Evolutionary conservation across 148 eudicot genomes (phyloP), one percentile per base, ranked within the genome.

Genomic region (Cornus controversa): DNA sequence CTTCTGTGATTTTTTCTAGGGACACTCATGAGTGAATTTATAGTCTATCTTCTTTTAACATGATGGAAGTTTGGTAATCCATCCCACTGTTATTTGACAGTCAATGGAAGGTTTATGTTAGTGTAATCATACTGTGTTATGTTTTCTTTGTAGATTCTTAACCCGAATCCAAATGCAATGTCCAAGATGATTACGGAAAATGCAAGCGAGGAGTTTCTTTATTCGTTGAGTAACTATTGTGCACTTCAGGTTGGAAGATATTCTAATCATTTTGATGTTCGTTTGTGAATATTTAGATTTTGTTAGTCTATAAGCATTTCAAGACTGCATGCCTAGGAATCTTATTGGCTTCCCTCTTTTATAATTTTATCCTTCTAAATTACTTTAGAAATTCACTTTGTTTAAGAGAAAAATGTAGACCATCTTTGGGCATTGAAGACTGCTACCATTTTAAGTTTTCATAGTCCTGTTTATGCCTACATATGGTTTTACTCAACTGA

Each of bases 121-220:
- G 2, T 37, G 53, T 37, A 22, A n/a, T 67, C 2, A 36, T 10
- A 67, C 26, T 29, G 66, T 50, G 7, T 7, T 50, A 60, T 40
- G 69, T 53, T 72, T 79, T 8, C 25, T 67, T 34, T 83, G 67
- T 93, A 96, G 99, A 96, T 96, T 85, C 94, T 96, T 71, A 96
- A 96, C 76, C 99, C 98, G 57, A 96, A 96, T 85, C 99, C 99
- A 71, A 98, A 96, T 87, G 98, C 99, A 81, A 96, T 96, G 99
- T 89, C 94, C 76, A 96, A 90, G 89, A 83, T 96, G 89, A 92
- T 96, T 67, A 93, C 98, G 5, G 99, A 96, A 87, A 91, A 93
- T 86, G 99, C 99, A 13, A 96, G 99, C 53, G 99, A 96, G 77
- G 99, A 96, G 76, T 96, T 96, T 82, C 86, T 96, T 34, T 77